Conservation (phyloP, 306 rosid species). For the Betula pendula region DNA sequence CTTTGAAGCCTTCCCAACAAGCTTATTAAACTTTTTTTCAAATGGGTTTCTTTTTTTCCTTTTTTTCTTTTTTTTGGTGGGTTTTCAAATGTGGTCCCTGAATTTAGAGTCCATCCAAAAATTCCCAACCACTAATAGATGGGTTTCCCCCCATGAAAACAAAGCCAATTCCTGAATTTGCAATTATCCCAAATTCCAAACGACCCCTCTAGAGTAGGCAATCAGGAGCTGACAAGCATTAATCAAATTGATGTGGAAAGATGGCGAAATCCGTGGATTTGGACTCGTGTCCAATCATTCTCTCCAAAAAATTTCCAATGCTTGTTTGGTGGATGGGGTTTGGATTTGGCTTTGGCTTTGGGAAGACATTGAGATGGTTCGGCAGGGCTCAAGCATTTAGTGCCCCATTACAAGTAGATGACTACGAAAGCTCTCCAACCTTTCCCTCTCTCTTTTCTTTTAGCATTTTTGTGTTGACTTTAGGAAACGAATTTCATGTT, state of each 20-base stretch:
- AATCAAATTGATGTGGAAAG: conserved; percentile 64
- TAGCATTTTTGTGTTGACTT: conserved; percentile 28
- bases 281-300: conserved; percentile 61
- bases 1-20: conserved; percentile 55
- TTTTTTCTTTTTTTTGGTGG: conserved; percentile 3
- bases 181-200: conserved; percentile 54
- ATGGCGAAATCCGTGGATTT: conserved; percentile 52
- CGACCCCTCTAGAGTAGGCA: conserved; percentile 37
- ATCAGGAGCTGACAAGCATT: conserved; percentile 52
- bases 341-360: conserved; percentile 22
- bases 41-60: not conserved
- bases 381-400: conserved; percentile 18
- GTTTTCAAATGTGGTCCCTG: conserved; percentile 46
- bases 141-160: conserved; percentile 35
- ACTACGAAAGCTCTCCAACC: conserved; percentile 15
- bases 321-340: conserved; percentile 49
- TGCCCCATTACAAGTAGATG: conserved; percentile 25
- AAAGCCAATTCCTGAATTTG: conserved; percentile 55
- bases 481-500: conserved; percentile 33
- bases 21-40: conserved; percentile 14
- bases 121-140: conserved; percentile 53
- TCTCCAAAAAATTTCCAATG: conserved; percentile 27
- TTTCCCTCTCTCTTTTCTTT: not conserved
- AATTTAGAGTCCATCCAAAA: conserved; percentile 55
- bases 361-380: conserved; percentile 28